These are phyloP conservation scores for Zygoascus biomembranicola DNA, from an alignment of 805 yeast species.

Conservation along the genomic window DNA sequence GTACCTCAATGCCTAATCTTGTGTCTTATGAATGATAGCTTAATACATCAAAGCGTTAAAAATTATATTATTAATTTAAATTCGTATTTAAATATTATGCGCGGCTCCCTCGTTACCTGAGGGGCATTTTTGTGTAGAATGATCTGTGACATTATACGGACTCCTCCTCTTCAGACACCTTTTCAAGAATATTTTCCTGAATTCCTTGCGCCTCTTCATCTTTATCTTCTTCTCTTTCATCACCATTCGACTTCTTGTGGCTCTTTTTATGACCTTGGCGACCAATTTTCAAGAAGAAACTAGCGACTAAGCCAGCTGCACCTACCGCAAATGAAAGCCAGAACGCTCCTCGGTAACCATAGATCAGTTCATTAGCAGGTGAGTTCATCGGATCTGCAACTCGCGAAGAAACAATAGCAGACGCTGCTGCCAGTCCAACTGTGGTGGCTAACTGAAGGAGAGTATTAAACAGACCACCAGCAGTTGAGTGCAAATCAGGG, in stretches of 20 bases:
- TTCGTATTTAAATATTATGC: no score
- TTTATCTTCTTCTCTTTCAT: not conserved
- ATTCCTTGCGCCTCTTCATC: not conserved
- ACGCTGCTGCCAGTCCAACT: slow-evolving; percentile 36
- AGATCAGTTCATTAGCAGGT: slow-evolving; percentile 6
- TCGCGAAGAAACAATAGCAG: slow-evolving; percentile 28
- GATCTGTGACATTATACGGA: no score
- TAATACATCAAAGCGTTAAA: no score
- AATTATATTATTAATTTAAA: no score
- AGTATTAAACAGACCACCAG: slow-evolving; percentile 43
- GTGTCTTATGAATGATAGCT: not conserved
- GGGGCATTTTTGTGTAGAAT: no score
- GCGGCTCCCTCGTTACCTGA: no score
- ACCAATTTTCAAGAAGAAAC: slow-evolving; percentile 32
- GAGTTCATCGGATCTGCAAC: slow-evolving; percentile 9
- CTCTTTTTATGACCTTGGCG: slow-evolving; percentile 14
- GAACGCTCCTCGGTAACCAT: slow-evolving; percentile 25
- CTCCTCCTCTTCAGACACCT: no score
- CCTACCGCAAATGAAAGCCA: slow-evolving; percentile 34
- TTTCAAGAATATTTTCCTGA: no score
- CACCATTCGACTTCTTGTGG: not conserved
- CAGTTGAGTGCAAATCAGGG: slow-evolving; percentile 34
- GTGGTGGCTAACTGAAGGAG: slow-evolving; percentile 34
- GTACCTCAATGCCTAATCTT: not conserved
- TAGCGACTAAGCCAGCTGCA: slow-evolving; percentile 24